Evolutionary conservation across 441 rosid species (phyloP), one percentile per base, ranked within the genome.

Genomic region (Euphorbia celastroides): DNA sequence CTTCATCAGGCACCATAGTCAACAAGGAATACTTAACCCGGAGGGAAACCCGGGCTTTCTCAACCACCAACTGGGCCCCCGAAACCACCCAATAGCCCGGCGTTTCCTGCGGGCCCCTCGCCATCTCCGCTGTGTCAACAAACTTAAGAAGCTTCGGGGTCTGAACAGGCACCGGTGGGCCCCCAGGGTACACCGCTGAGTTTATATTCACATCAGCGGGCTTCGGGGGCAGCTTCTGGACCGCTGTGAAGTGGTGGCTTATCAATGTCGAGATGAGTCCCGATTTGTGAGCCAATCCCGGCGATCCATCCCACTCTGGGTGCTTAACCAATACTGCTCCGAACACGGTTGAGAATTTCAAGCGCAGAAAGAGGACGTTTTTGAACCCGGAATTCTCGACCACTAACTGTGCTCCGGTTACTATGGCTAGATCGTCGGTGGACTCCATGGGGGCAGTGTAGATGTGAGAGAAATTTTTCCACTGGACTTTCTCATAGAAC

Each of bases 21-120:
- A 94, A 75, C 25, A 94, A 76, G 20, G 99, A 92, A 82, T 90
- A 95, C 84, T 80, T 94, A 4, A 89, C 99, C 68, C 84, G 89
- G 56, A 92, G 80, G 56, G 96, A 94, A 76, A 94, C 92, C 78
- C 79, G 84, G 62, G 96, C 99, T 69, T 84, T 88, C 84, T 92
- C 97, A 2, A 92, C 97, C 7, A 80, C 60, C 26, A 94, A 76
- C 64, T 84, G 87, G 55, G 98, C 99, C 62, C 99, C 99, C 0
- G 99, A 89, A n/a, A 94, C 94, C 61, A 87, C 91, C 99, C 99
- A 94, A 78, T 94, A 94, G 20, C 99, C 98, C 0, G 99, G 99
- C 72, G 81, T 78, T 71, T 92, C 93, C 68, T 92, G 92, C 1
- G 99, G 98, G 57, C 99, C 99, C 71, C 99, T 80, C 0, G 86